Evolutionary conservation across 805 yeast genomes (phyloP), one percentile per base, ranked within the genome.

Genomic region (Wickerhamiella bombiphila): DNA sequence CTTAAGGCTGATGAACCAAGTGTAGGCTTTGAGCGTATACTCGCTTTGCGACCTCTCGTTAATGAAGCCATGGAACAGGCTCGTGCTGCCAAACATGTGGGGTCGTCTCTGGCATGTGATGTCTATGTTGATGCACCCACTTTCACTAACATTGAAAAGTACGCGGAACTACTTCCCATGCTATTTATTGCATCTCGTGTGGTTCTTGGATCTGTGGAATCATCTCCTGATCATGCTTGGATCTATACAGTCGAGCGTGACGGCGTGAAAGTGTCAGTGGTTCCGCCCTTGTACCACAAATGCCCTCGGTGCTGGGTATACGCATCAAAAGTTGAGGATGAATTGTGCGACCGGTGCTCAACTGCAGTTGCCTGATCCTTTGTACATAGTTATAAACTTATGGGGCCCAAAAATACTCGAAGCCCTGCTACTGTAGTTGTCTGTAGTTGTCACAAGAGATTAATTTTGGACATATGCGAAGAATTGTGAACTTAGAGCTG

Each of bases 291-390:
- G 0, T 51, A 61, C 2, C 59, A 60, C 37, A 85, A 85, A 51
- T 91, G 98, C 55, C 94, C 94, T 5, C 69, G 98, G 54, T 91
- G 98, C 59, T 91, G 98, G 98, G 81, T 81, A 51, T 74, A 60
- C 52, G 70, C 70, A 5, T 63, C 93, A 0, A 56, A 51, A 0
- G 48, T 43, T 0, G 73, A 66, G 25, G 72, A 72, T 8, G 56
- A 55, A 1, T 59, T 85, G 21, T 88, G 98, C 56, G 30, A 38
- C 1, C 69, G 91, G 47, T 88, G 97, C 59, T 63, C 35, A 6
- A 30, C 33, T 5, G 20, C 33, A 5, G 13, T 30, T 19, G n/a
- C n/a, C n/a, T n/a, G n/a, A n/a, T n/a, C n/a, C n/a, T 17, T 9
- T 17, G 22, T 30, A 30, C 22, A 30, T 30, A 30, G 15, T 17